Evolutionary conservation across 305 asterid genomes (phyloP).

Genomic region (Fraxinus sp.): DNA sequence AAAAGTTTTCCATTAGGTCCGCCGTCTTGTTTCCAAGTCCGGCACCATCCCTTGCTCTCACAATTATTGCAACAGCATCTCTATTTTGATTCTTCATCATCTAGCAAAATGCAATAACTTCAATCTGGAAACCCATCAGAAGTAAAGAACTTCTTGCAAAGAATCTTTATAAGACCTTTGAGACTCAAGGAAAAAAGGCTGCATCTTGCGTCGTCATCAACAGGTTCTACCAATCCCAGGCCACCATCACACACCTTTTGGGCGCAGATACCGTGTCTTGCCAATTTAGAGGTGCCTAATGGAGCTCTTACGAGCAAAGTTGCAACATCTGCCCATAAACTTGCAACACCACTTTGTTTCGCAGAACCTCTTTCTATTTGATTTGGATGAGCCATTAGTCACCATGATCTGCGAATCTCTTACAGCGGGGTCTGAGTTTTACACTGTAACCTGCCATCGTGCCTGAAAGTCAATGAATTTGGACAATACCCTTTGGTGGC

Average conservation of each 20-base stretch:
- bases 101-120: conserved; percentile 28
- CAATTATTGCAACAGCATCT: conserved; percentile 30
- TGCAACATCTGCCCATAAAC: conserved; percentile 26
- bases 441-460: neutral
- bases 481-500: neutral
- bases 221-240: neutral
- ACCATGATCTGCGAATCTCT: conserved; percentile 4
- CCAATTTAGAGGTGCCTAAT: conserved; percentile 34
- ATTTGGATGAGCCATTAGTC: conserved; percentile 20
- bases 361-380: conserved; percentile 30
- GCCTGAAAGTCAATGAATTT: neutral
- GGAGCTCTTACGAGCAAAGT: conserved; percentile 32
- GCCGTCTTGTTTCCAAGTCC: conserved; percentile 16
- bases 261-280: conserved; percentile 29
- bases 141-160: conserved; percentile 29
- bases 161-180: conserved; percentile 30
- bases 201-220: neutral
- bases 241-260: conserved; percentile 13
- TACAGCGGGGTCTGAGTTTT: neutral
- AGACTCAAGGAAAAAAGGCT: conserved; percentile 19
- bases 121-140: conserved; percentile 34
- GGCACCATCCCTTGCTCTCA: neutral
- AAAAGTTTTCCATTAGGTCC: conserved; percentile 30
- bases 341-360: conserved; percentile 31
- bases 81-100: conserved; percentile 28